These are phyloP conservation scores for Apiosordaria backusii DNA, from an alignment of 495 filamentous ascomycete species.

Conservation along the genomic window DNA sequence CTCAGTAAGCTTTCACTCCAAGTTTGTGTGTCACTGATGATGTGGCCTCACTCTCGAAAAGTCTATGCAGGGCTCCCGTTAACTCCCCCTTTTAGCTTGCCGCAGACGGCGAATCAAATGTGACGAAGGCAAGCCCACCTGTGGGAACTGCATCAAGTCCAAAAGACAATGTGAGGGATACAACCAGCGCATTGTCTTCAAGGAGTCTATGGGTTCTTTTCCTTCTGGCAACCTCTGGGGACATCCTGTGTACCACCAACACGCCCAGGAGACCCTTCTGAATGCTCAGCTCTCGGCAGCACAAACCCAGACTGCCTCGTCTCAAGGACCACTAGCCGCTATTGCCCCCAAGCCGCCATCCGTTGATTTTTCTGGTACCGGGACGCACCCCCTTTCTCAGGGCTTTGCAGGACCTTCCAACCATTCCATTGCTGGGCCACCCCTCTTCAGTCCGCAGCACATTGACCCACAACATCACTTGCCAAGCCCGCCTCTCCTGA, in stretches of 20 bases:
- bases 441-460: conserved; percentile 17
- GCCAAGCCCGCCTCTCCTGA: conserved; percentile 13
- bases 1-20: conserved; percentile 61
- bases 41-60: not conserved
- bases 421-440: conserved; percentile 5
- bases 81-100: conserved; percentile 60
- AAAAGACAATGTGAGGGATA: conserved; percentile 94
- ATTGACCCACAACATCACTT: conserved; percentile 7
- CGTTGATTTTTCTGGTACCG: conserved; percentile 31
- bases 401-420: conserved; percentile 11
- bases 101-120: conserved; percentile 95
- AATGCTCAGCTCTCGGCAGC: conserved; percentile 24
- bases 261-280: conserved; percentile 21
- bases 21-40: not conserved
- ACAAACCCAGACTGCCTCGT: conserved; percentile 21
- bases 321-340: conserved; percentile 29
- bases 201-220: conserved; percentile 71
- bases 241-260: conserved; percentile 27
- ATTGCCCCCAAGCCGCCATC: conserved; percentile 37
- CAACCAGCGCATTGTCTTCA: conserved; percentile 88
- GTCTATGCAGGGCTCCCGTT: not conserved
- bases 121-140: conserved; percentile 89
- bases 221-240: conserved; percentile 24
- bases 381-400: conserved; percentile 13
- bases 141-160: conserved; percentile 88